Evolutionary conservation across 2,329 filamentous ascomycete species (phyloP).

Genomic region (Fusarium burgessii): DNA sequence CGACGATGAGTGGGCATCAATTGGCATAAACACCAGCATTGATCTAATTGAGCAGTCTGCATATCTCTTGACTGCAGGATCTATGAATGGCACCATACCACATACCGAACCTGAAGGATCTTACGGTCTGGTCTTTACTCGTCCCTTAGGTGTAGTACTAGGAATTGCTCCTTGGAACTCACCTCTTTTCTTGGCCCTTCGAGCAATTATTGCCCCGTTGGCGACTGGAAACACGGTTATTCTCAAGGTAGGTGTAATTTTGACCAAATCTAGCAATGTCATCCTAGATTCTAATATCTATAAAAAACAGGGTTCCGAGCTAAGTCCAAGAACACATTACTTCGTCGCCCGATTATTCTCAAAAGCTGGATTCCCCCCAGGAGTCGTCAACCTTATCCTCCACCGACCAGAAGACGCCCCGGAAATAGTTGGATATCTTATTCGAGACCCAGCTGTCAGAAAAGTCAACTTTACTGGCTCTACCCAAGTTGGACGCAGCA

Average conservation of each 20-base stretch:
- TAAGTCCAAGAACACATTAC: not conserved
- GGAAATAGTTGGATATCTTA: not conserved
- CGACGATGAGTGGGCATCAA: not conserved
- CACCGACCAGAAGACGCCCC: not conserved
- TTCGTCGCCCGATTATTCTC: not conserved
- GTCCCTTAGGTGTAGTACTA: not conserved
- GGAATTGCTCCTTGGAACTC: not conserved
- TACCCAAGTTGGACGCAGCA: not conserved
- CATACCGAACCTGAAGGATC: not conserved
- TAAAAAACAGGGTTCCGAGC: not conserved
- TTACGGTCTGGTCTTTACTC: not conserved
- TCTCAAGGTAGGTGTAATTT: not conserved
- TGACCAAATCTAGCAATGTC: accelerated
- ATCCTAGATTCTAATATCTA: not conserved
- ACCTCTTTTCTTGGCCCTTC: not conserved
- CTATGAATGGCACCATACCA: not conserved
- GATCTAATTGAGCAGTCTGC: not conserved
- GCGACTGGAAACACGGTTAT: not conserved
- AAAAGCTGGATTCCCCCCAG: not conserved
- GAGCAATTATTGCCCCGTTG: not conserved
- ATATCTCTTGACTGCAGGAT: not conserved
- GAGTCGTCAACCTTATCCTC: not conserved
- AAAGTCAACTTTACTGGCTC: not conserved
- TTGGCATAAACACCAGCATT: not conserved
- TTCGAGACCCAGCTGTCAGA: not conserved